Evolutionary conservation across 495 filamentous ascomycete genomes (phyloP), one percentile per base, ranked within the genome.

Genomic region (Lophiostoma macrostomum): DNA sequence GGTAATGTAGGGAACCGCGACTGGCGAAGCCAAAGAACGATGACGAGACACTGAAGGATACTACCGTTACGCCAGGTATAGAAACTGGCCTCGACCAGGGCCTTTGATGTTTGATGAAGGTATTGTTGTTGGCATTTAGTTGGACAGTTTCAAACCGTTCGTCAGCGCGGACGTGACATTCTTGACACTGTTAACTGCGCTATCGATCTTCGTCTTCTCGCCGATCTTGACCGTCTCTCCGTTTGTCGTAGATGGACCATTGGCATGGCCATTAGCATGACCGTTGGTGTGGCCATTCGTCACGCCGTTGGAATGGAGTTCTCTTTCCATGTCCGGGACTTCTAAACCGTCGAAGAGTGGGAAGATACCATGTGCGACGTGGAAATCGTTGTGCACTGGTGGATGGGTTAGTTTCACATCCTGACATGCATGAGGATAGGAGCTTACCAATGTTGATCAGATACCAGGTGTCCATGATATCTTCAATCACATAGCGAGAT

Each of bases 371-470:
- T 80, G 74, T 12, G 76, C 76, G 49, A 86, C 74, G 67, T 90
- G 87, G 80, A 97, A 98, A 66, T 98, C 90, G 64, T 98, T 98
- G 73, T 98, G 86, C 6, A 98, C 91, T 93, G 64, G 10, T 20
- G 19, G 8, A 14, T 14, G 2, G 12, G 16, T 59, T 41, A 59
- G 35, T 20, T 14, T 24, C 14, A 19, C 14, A 4, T 13, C 10
- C 13, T 24, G n/a, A 1, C n/a, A 16, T 34, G 14, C 31, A 13
- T 44, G 36, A 36, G 22, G 39, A 37, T 35, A 42, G 10, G 38
- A 19, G 39, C 52, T 35, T 75, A 93, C 90, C 90, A 53, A 99
- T 96, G 67, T 99, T 99, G 58, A 97, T 77, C 51, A 99, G 73
- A 65, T 87, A 90, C 89, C 91, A 97, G 24, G 77, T 80, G 49